These are phyloP conservation scores for Paraconiothyrium brasiliense DNA, from an alignment of 2,329 filamentous ascomycete species.

Conservation along the genomic window DNA sequence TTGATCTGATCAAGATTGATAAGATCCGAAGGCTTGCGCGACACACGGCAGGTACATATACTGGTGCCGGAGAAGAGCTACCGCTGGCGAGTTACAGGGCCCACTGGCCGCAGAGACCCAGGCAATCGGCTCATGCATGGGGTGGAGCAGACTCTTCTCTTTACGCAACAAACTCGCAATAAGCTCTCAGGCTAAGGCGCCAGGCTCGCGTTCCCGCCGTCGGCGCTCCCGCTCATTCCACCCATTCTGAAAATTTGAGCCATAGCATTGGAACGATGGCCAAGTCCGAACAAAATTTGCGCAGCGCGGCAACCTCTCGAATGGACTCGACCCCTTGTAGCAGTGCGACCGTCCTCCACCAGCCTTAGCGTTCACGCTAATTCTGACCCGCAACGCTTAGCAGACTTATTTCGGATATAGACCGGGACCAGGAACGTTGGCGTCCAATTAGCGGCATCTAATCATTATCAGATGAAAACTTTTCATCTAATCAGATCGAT, in stretches of 20 bases:
- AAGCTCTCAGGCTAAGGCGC: not conserved
- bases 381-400: conserved; percentile 3
- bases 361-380: not conserved
- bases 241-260: not conserved
- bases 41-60: conserved; percentile 25
- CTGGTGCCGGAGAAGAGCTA: conserved; percentile 3
- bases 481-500: conserved; percentile 23
- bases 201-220: conserved; percentile 2
- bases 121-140: conserved; percentile 2
- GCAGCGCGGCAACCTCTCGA: not conserved
- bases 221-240: conserved; percentile 9
- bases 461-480: conserved; percentile 23
- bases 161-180: conserved; percentile 1
- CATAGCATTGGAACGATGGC: conserved; percentile 1
- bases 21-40: conserved; percentile 31
- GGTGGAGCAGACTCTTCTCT: not conserved
- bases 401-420: conserved; percentile 11
- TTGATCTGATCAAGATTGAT: conserved; percentile 33
- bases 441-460: conserved; percentile 9
- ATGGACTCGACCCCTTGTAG: not conserved
- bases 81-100: conserved; percentile 4
- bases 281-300: conserved; percentile 11
- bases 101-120: not conserved
- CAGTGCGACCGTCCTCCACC: conserved; percentile 1
- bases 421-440: conserved; percentile 4